These are phyloP conservation scores for Paspalum vaginatum DNA, from an alignment of 176 grass and related monocot genomes.

Conservation along the genomic window DNA sequence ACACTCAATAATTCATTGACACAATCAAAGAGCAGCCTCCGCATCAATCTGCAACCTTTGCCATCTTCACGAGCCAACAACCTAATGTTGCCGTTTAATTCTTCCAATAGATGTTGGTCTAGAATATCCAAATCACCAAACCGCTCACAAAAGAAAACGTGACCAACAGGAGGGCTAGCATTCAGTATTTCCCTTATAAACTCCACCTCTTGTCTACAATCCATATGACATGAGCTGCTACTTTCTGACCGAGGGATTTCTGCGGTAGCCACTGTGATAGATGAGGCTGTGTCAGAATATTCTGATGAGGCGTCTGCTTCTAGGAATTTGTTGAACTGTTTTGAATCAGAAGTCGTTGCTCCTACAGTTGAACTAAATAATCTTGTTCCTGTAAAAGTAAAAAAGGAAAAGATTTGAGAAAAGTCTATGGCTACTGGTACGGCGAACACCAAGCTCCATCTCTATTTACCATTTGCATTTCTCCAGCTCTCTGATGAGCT, in stretches of 20 bases:
- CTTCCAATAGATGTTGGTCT: conserved; percentile 57
- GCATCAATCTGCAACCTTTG: conserved; percentile 50
- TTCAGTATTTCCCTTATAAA: conserved; percentile 77
- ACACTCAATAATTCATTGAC: conserved; percentile 63
- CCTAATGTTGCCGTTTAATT: conserved; percentile 48
- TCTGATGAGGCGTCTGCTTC: conserved; percentile 56
- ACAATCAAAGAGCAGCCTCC: conserved; percentile 75
- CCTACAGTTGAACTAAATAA: conserved; percentile 54
- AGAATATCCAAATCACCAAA: conserved; percentile 44
- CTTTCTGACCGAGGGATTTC: conserved; percentile 64
- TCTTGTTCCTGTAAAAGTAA: conserved; percentile 53
- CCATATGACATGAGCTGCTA: conserved; percentile 51
- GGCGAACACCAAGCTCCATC: conserved; percentile 11
- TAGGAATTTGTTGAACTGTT: conserved; percentile 50
- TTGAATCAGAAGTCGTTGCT: conserved; percentile 43
- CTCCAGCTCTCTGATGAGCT: conserved; percentile 80
- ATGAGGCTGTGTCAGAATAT: conserved; percentile 66
- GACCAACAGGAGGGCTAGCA: conserved; percentile 19
- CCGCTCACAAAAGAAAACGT: conserved; percentile 42
- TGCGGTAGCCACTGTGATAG: conserved; percentile 47
- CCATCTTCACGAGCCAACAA: conserved; percentile 42
- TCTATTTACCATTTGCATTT: conserved; percentile 67
- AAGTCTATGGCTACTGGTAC: background rate
- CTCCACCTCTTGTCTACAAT: conserved; percentile 55
- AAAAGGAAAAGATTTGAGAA: conserved; percentile 34